A percentile compares a stretch with the other conserved stretches of the same genome.
These are phyloP conservation scores for Pythium periplocum DNA, from an alignment of 352 stramenopile species.

Conservation along the genomic window DNA sequence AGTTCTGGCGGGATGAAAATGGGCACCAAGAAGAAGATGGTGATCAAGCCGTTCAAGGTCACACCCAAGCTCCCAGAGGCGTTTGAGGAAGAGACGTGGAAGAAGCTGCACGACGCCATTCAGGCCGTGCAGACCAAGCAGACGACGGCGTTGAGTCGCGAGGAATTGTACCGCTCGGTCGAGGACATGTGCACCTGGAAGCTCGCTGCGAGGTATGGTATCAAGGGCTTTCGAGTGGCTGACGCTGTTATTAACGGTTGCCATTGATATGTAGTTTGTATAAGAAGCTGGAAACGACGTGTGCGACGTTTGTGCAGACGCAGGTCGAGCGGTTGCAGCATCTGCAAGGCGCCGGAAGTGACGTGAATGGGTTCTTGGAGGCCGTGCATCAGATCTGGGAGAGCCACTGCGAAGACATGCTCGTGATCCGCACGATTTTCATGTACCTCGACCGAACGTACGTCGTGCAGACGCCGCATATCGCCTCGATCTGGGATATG, in stretches of 20 bases:
- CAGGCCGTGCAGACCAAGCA: constrained; percentile 63
- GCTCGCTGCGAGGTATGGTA: constrained; percentile 57
- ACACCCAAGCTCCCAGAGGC: constrained; percentile 62
- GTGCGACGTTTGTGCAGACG: constrained; percentile 50
- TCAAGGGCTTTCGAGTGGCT: not conserved
- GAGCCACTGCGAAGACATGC: constrained; percentile 90
- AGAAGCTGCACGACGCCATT: constrained; percentile 59
- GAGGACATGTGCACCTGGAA: constrained; percentile 93
- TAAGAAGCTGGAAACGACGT: constrained; percentile 62
- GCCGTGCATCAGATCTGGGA: constrained; percentile 80
- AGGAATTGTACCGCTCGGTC: constrained; percentile 82
- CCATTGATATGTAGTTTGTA: constrained; percentile 31
- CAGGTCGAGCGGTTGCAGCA: constrained; percentile 53
- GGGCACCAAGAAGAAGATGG: constrained; percentile 68
- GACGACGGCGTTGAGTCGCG: constrained; percentile 52
- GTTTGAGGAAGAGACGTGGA: constrained; percentile 81
- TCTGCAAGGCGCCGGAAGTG: constrained; percentile 32
- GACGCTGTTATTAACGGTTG: too few species aligned
- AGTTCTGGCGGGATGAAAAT: not conserved
- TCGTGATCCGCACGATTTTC: constrained; percentile 92
- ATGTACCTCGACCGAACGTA: constrained; percentile 91
- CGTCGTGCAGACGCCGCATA: constrained; percentile 79
- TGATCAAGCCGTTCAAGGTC: constrained; percentile 82
- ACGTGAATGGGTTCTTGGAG: constrained; percentile 71
- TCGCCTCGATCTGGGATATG: constrained; percentile 90